Conservation (phyloP, 2,329 filamentous ascomycete genomes). For the Camptophora hylomeconis region DNA sequence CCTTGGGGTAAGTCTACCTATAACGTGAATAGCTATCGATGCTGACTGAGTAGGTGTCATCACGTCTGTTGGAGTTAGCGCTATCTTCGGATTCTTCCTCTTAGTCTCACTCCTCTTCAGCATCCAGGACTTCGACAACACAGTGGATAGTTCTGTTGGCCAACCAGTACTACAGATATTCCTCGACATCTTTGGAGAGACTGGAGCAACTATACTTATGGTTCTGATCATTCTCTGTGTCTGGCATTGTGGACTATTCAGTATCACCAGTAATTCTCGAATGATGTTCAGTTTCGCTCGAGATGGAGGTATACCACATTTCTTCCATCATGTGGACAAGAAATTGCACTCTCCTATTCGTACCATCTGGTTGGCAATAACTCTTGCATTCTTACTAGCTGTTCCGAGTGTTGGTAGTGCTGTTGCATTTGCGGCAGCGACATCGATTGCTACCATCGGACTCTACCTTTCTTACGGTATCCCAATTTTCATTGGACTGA, state of each 20-base stretch:
- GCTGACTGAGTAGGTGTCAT: constrained; percentile 47
- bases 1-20: no score
- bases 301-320: constrained; percentile 48
- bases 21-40: no score
- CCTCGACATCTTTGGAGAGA: constrained; percentile 42
- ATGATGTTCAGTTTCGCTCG: constrained; percentile 56
- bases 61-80: constrained; percentile 42
- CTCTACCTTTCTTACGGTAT: constrained; percentile 47
- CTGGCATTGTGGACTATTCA: constrained; percentile 49
- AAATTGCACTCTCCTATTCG: constrained; percentile 34
- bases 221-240: constrained; percentile 45
- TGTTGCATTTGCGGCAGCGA: constrained; percentile 46
- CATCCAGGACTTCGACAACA: constrained; percentile 42
- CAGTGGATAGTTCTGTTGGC: constrained; percentile 31
- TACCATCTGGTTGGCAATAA: constrained; percentile 42
- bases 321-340: constrained; percentile 42
- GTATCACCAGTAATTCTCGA: constrained; percentile 49
- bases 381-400: constrained; percentile 41
- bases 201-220: constrained; percentile 43
- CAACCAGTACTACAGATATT: constrained; percentile 48
- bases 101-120: constrained; percentile 44
- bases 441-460: constrained; percentile 46
- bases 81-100: constrained; percentile 48
- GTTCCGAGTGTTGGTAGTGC: constrained; percentile 41
- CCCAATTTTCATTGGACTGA: constrained; percentile 41